Base-by-base conservation (phyloP, 352 stramenopile species). In the Paralagenidium karlingii region DNA sequence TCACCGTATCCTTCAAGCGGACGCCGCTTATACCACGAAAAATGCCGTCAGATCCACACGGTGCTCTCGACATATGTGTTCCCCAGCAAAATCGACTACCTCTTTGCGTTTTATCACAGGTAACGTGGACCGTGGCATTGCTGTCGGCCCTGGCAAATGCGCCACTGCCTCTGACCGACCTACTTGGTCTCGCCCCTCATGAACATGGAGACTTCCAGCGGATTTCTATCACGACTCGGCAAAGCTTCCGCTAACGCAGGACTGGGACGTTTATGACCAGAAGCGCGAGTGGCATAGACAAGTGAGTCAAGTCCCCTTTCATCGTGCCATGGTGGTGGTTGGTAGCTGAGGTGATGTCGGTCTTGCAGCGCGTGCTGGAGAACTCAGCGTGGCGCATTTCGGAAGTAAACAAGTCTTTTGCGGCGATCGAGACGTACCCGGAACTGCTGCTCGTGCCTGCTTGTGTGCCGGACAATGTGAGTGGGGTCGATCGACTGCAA, bases 381-480 rank as follows among this genome's bases (percentile, higher is more conserved):
- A 78, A 63, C 37, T 55, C 50, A 21, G 69, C 73, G 27, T 90
- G 76, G 76, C 55, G 76, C 24, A 51, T 84, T 13, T 64, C 68
- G 0, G 55, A 43, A n/a, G n/a, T n/a, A n/a, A n/a, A n/a, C n/a
- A n/a, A n/a, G n/a, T n/a, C n/a, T n/a, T n/a, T n/a, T n/a, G n/a
- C n/a, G n/a, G n/a, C n/a, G n/a, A n/a, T n/a, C n/a, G n/a, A n/a
- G n/a, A 95, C 85, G 20, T 99, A 99, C 55, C 94, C 95, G 0
- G 76, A 81, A 15, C 67, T 94, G 5, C 51, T 99, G 25, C 75
- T 96, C n/a, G 92, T 97, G 15, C 95, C 95, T 5, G 42, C 73
- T 3, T 71, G 60, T 11, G 70, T 98, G 15, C 66, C 87, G 18
- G 93, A 97, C 43, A 79, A 76, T 32, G 77, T 84, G 58, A n/a